phyloP scores from a whole-genome alignment of 2,329 filamentous ascomycete genomes.

The Alternaria alternata region DNA sequence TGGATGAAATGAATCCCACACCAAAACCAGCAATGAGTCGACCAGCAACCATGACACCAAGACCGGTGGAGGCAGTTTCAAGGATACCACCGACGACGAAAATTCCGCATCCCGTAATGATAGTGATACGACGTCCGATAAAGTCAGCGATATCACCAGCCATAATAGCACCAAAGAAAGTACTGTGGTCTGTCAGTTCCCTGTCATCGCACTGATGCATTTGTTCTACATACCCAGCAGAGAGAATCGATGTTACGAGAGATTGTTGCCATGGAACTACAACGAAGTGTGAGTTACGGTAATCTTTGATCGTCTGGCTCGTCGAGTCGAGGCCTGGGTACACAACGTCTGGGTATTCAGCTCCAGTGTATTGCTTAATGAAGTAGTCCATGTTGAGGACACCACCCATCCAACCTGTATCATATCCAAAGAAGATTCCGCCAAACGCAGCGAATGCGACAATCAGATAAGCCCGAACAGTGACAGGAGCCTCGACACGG shows the following conservation, averaged over 20 bases:
- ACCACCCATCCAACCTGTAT: slow-evolving; percentile 79
- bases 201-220: not conserved
- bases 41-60: slow-evolving; percentile 73
- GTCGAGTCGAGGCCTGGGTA: slow-evolving; percentile 61
- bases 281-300: slow-evolving; percentile 57
- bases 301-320: slow-evolving; percentile 65
- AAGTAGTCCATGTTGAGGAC: slow-evolving; percentile 60
- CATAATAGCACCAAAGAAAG: slow-evolving; percentile 75
- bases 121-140: slow-evolving; percentile 70
- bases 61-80: slow-evolving; percentile 67
- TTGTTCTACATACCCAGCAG: slow-evolving; percentile 57
- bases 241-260: slow-evolving; percentile 76
- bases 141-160: slow-evolving; percentile 67
- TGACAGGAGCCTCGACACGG: slow-evolving; percentile 63
- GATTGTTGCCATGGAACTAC: slow-evolving; percentile 56
- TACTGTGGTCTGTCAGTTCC: slow-evolving; percentile 52
- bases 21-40: slow-evolving; percentile 78
- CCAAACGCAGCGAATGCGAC: slow-evolving; percentile 60
- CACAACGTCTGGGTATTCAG: slow-evolving; percentile 50
- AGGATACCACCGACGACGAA: slow-evolving; percentile 65
- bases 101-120: slow-evolving; percentile 69
- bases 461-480: slow-evolving; percentile 57
- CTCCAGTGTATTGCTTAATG: slow-evolving; percentile 48
- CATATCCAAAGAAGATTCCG: slow-evolving; percentile 75
- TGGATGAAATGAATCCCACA: slow-evolving; percentile 75